Conservation (phyloP, 805 yeast genomes). For the Candida yuanshanica region DNA sequence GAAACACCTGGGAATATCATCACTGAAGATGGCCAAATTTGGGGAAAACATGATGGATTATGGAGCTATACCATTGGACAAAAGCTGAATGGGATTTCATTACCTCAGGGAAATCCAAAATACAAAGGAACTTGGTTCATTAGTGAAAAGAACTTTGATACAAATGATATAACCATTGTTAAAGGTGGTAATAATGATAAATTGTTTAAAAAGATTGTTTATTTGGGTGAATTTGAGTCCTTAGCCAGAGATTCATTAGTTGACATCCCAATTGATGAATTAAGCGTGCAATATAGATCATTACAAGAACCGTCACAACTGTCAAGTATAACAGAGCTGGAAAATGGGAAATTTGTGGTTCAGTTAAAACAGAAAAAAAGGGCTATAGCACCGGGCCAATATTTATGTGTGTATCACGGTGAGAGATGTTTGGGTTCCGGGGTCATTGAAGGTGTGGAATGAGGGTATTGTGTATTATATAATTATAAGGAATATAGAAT, state of each 20-base stretch:
- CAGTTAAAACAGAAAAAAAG: constrained; percentile 41
- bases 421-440: constrained; percentile 69
- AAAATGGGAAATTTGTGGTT: constrained; percentile 26
- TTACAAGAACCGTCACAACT: constrained; percentile 54
- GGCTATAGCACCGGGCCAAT: constrained; percentile 91
- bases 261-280: constrained; percentile 11
- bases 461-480: neutral
- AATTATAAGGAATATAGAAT: too few species aligned
- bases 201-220: constrained; percentile 42
- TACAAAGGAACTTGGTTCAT: constrained; percentile 85
- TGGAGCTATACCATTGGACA: constrained; percentile 98
- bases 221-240: constrained; percentile 32
- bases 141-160: constrained; percentile 54
- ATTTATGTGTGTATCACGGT: constrained; percentile 63
- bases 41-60: constrained; percentile 81
- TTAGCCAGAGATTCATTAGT: constrained; percentile 7
- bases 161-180: constrained; percentile 77
- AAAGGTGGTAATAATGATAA: constrained; percentile 56
- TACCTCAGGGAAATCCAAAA: constrained; percentile 85
- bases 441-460: constrained; percentile 24
- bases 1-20: constrained; percentile 75
- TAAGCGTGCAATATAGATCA: constrained; percentile 66
- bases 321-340: constrained; percentile 11
- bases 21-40: constrained; percentile 65
- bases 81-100: constrained; percentile 55